Percentiles rank a stretch among this genome's conserved stretches.
Conservation (phyloP, 2,329 filamentous ascomycete species). For the Aspergillus chevalieri region DNA sequence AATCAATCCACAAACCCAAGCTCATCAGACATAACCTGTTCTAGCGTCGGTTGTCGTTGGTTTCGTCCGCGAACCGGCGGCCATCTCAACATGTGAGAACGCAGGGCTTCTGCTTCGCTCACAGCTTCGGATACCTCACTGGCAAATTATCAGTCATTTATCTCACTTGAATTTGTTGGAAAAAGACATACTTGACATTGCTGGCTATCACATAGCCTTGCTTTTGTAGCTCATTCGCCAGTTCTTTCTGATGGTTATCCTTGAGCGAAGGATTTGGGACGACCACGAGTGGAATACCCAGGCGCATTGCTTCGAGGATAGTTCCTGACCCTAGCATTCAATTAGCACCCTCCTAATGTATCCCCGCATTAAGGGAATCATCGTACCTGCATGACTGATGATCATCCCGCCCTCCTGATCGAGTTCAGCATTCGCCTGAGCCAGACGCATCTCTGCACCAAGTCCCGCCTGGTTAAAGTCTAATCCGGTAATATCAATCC, state of each 20-base stretch:
- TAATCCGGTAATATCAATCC: conserved; percentile 56
- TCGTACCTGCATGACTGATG: conserved; percentile 77
- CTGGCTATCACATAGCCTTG: conserved; percentile 74
- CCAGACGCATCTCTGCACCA: conserved; percentile 51
- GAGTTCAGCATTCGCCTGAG: conserved; percentile 40
- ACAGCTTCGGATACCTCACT: conserved; percentile 47
- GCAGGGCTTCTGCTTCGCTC: conserved; percentile 42
- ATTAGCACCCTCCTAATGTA: background rate
- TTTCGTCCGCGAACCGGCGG: conserved; percentile 45
- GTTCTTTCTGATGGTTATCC: conserved; percentile 85
- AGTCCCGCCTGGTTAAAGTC: conserved; percentile 60
- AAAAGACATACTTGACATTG: conserved; percentile 52
- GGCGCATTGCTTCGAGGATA: conserved; percentile 73
- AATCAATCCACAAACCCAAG: conserved; percentile 50
- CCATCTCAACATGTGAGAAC: conserved; percentile 41
- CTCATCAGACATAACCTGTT: conserved; percentile 52
- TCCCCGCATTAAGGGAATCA: background rate
- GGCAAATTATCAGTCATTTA: conserved; percentile 6
- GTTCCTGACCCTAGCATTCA: conserved; percentile 68
- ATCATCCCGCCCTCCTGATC: conserved; percentile 58
- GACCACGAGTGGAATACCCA: conserved; percentile 72
- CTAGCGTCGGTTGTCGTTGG: conserved; percentile 40
- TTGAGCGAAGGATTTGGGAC: conserved; percentile 78
- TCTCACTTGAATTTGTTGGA: background rate
- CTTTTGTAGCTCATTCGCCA: conserved; percentile 68